phyloP scores from a whole-genome alignment of 2,329 filamentous ascomycete genomes.

The Trichoderma simmonsii region DNA sequence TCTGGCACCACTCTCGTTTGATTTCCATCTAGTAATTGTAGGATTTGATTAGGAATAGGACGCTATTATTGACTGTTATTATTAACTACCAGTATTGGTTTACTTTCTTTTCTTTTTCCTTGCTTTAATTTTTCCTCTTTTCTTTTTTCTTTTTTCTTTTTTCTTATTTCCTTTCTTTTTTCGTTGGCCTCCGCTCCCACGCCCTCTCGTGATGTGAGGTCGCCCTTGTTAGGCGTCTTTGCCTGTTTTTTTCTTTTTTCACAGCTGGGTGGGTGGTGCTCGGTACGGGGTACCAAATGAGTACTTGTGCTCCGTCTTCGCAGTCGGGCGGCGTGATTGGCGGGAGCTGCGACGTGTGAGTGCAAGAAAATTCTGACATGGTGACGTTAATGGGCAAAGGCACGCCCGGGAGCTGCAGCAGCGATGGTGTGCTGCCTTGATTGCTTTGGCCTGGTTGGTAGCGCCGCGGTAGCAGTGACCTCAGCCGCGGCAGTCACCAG shows the following conservation, averaged over 20 bases:
- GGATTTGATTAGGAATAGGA: constrained; percentile 14
- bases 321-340: neutral
- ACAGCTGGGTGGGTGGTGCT: neutral
- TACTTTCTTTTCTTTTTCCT: neutral
- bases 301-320: neutral
- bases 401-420: neutral
- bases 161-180: neutral
- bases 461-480: constrained; percentile 8
- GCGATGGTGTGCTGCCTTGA: neutral
- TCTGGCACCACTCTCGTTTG: constrained; percentile 15
- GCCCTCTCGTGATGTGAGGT: neutral
- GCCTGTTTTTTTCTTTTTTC: neutral
- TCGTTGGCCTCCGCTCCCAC: neutral
- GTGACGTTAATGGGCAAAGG: neutral
- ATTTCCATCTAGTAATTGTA: constrained; percentile 13
- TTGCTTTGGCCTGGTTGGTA: neutral
- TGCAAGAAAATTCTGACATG: neutral
- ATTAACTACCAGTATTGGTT: neutral
- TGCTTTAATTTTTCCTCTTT: neutral
- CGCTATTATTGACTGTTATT: constrained; percentile 1
- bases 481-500: neutral
- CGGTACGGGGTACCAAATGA: neutral
- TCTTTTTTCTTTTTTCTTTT: neutral
- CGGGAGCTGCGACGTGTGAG: neutral
- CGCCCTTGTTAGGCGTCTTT: neutral